Base-by-base conservation (phyloP, 257 asterid species). In the Catharanthus roseus region DNA sequence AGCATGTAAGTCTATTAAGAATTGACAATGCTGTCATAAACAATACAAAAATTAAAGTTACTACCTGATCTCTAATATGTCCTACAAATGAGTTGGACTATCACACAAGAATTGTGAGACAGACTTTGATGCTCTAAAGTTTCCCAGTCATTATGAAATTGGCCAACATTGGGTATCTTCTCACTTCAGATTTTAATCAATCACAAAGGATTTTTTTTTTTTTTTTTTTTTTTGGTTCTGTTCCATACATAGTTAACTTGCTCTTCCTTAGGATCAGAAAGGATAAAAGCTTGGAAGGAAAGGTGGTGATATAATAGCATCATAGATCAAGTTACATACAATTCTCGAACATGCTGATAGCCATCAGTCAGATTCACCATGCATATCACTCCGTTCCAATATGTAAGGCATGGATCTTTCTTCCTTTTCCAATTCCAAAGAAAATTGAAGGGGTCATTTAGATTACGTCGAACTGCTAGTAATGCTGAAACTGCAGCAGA, bases 321-420 rank as follows among this genome's bases (percentile, higher is more conserved):
- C 47, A 5, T 18, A 34, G 15, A 34, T 34, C 28, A 62, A 62
- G 34, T 28, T 60, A 65, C 84, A 42, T 81, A 84, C 88, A 84
- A 78, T 72, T 78, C 88, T 75, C 65, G 69, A 67, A 84, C 73
- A 77, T 78, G 88, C 50, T 76, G 75, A 76, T 76, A 71, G 53
- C 77, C 79, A 74, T 81, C 86, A 45, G 68, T 62, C 29, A 36
- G 28, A 62, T 62, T 21, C 28, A 19, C 47, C 9, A 28, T 19
- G 47, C 67, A 62, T 62, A 1, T 62, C 45, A 84, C 80, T 15
- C 88, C 85, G n/a, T 83, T 84, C 88, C 88, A 81, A 68, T 76
- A 76, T 31, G 76, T 36, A 13, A 66, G 44, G 72, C 88, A 81
- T 24, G 88, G 88, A 77, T 81, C 84, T 7, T 79, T 82, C 66